Base-by-base conservation (phyloP, 108 stramenopile genomes). In the Schizochytrium sp. region DNA sequence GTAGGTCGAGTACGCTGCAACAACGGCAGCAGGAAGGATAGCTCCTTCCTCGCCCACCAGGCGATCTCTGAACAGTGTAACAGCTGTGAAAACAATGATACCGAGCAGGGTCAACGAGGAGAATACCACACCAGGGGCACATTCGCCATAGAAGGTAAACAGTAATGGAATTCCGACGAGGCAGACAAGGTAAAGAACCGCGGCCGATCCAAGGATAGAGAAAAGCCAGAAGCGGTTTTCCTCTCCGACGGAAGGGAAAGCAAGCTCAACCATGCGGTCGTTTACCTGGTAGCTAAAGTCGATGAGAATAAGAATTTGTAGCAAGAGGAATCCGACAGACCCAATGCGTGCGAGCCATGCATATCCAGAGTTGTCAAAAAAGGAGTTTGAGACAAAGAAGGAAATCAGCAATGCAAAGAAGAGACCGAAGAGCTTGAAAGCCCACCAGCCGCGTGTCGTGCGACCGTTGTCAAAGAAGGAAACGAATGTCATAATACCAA, bases 281-380 rank as follows among this genome's bases (percentile, higher is more conserved):
- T 83, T 83, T 19, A 47, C 12, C 44, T 83, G 44, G 73, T 83
- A 83, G 50, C 49, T 53, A 83, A 83, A 83, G 73, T 83, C 73
- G 73, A 83, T 83, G 45, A 83, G 73, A 1, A 83, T 83, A 50
- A 83, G 73, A 19, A 83, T 83, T 50, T 83, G 73, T 12, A 83
- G 73, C 49, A 47, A 38, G 28, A 83, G 45, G 50, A 83, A 83
- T 19, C 46, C 73, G 15, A 83, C 50, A 46, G 73, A 83, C 28
- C 46, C 73, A 28, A 83, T 53, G 50, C 73, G 73, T 50, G 73
- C 73, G 73, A 83, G 73, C 73, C 73, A 83, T 83, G 73, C 73
- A 50, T 83, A 83, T 46, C 73, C 73, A 19, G 73, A 83, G 73
- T 83, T 83, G 73, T 83, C 73, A 83, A 83, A 83, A 12, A 47